Evolutionary conservation across 768 basidiomycete species (phyloP).

Genomic region (Pleurotus ostreatus): DNA sequence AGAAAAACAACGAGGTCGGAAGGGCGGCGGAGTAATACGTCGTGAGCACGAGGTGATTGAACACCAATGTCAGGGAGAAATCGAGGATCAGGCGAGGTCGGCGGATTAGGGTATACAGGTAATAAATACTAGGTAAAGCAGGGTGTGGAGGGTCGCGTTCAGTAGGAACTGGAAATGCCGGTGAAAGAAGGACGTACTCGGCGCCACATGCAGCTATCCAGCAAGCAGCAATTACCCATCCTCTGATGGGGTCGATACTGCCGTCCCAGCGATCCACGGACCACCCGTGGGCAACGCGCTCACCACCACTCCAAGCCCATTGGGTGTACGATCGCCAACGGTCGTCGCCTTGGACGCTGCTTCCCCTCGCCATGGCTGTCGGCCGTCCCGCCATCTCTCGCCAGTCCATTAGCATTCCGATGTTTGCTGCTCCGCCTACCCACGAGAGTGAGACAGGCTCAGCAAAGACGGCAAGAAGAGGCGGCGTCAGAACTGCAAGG

Average conservation of each 20-base stretch:
- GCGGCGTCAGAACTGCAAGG: constrained; percentile 77
- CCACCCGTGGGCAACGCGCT: constrained; percentile 62
- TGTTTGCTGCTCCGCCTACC: constrained; percentile 77
- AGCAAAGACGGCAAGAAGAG: constrained; percentile 71
- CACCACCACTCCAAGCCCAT: constrained; percentile 80
- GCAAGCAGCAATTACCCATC: constrained; percentile 86
- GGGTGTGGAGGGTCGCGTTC: background rate
- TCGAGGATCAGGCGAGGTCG: constrained; percentile 94
- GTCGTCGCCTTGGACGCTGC: constrained; percentile 57
- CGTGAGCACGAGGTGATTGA: constrained; percentile 91
- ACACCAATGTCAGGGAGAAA: constrained; percentile 85
- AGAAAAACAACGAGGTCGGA: constrained; percentile 92
- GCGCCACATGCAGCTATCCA: constrained; percentile 82
- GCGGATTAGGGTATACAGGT: constrained; percentile 82
- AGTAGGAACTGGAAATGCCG: background rate
- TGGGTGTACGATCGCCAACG: constrained; percentile 58
- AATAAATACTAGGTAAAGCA: constrained; percentile 49
- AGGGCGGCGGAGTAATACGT: constrained; percentile 83
- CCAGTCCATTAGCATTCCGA: constrained; percentile 93
- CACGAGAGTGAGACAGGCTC: constrained; percentile 65
- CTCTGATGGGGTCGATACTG: constrained; percentile 71
- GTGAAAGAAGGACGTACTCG: constrained; percentile 62
- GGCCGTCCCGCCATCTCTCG: constrained; percentile 87
- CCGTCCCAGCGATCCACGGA: constrained; percentile 59
- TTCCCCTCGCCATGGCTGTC: constrained; percentile 43